Base-by-base conservation (phyloP, 2,329 filamentous ascomycete species). In the Sporothrix curviconia region DNA sequence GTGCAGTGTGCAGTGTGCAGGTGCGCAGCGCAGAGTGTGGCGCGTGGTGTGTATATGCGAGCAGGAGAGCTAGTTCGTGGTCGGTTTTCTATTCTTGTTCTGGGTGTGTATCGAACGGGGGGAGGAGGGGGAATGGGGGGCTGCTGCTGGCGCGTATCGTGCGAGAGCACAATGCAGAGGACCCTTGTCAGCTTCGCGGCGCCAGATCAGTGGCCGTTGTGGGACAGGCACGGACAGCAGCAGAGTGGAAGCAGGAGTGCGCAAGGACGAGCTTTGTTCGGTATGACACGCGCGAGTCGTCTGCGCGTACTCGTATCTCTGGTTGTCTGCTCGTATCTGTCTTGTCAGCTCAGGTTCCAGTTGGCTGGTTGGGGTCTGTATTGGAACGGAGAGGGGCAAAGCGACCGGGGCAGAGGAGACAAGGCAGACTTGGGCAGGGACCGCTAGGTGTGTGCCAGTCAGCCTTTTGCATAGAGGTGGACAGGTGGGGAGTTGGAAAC, bases 371-470 rank as follows among this genome's bases (percentile, higher is more conserved):
- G 32, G 36, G 12, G 30, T 4, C 7, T 51, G 37, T 8, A 22
- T 19, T 7, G 40, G 19, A 42, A 54, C n/a, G 40, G 28, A 17
- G 36, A 42, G 34, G 46, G 25, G 17, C n/a, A 30, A 34, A 22
- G 17, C 17, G 24, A 15, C 24, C 7, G 36, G 15, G 7, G 22
- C 37, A 56, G 22, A 44, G 50, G 49, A n/a, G 55, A 55, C 71
- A 67, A 77, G 75, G 76, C 75, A 77, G 73, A 74, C 68, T 72
- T 64, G 32, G 32, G 39, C 40, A 24, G 30, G 39, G n/a, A n/a
- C n/a, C n/a, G n/a, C n/a, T n/a, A n/a, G n/a, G n/a, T n/a, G n/a
- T n/a, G 25, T 55, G 28, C 66, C 64, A 75, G 71, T 76, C 73
- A 75, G 74, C 74, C 74, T 75, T 70, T 63, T 69, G 60, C 58